Conservation (phyloP, 73 alveolate species). For the Durusdinium trenchii region DNA sequence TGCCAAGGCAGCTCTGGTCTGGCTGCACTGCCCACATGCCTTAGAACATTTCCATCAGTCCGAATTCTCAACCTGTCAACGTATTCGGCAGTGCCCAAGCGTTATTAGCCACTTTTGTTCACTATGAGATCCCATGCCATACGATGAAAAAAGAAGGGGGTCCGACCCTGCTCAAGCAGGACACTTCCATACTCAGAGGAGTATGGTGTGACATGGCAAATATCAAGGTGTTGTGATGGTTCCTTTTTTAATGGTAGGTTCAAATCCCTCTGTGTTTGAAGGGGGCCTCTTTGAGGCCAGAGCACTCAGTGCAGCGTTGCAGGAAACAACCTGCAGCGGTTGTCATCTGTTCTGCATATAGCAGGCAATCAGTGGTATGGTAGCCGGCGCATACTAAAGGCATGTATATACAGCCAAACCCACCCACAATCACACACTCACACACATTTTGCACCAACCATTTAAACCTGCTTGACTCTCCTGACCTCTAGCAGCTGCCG, state of each 20-base stretch:
- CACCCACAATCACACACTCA: too few relatives aligned
- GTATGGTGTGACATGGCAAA: neutral
- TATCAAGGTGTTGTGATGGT: neutral
- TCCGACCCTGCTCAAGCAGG: neutral
- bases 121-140: too few relatives aligned
- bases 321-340: neutral
- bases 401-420: too few relatives aligned
- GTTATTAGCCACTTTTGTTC: too few relatives aligned
- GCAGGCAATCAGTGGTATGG: neutral
- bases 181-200: neutral
- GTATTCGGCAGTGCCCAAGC: too few relatives aligned
- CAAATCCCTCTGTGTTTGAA: neutral
- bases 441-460: too few relatives aligned
- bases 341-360: neutral
- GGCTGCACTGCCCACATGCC: conserved; percentile 72
- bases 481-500: conserved; percentile 21
- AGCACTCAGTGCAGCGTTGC: conserved; percentile 49
- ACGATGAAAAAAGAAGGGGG: neutral
- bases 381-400: neutral
- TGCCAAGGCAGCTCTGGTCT: conserved; percentile 18
- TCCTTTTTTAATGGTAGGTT: neutral
- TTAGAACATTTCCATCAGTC: neutral
- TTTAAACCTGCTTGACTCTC: neutral
- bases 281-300: neutral
- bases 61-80: neutral